Base-by-base conservation (phyloP, 176 grass and related monocot species). In the Rhynchospora tenuis region DNA sequence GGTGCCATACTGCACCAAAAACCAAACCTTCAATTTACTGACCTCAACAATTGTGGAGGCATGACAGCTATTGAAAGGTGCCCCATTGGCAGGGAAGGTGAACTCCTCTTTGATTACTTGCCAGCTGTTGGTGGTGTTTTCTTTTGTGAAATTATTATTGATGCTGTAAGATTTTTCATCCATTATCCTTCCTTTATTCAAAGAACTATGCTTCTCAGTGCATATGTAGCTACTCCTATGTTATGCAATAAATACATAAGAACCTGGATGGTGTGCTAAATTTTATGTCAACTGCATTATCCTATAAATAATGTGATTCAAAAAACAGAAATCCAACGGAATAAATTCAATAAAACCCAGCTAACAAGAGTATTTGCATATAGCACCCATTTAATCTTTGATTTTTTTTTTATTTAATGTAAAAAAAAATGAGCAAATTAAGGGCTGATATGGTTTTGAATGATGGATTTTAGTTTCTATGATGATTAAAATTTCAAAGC, bases 31-130 rank as follows among this genome's bases (percentile, higher is more conserved):
- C 1, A 23, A 60, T 46, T 81, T 46, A 62, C 56, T 44, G 17
- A 89, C 88, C 88, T 90, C 73, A 28, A 90, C 86, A 64, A 91
- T 88, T 59, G 89, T 91, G 79, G 86, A 91, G 62, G 89, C 86
- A 64, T 88, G 89, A 45, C 89, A 88, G 62, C 80, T 91, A 24
- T 88, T 86, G 83, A 91, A 91, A 80, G 89, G 83, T 56, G 71
- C 83, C 33, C 59, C 81, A 16, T 61, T 70, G 15, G 79, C 70
- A 9, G 61, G 27, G 52, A 85, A 86, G 24, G 84, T 86, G 62
- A 86, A 86, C 62, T 86, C 83, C 64, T 91, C 83, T 81, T 81
- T 88, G 22, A 76, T 62, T 5, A 91, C 31, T 64, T 59, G 62
- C 86, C 86, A 91, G 17, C 28, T 27, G 3, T 33, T 28, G 68